phyloP scores from a whole-genome alignment of 208 protist species.

The Blechomonas ayalai region DNA sequence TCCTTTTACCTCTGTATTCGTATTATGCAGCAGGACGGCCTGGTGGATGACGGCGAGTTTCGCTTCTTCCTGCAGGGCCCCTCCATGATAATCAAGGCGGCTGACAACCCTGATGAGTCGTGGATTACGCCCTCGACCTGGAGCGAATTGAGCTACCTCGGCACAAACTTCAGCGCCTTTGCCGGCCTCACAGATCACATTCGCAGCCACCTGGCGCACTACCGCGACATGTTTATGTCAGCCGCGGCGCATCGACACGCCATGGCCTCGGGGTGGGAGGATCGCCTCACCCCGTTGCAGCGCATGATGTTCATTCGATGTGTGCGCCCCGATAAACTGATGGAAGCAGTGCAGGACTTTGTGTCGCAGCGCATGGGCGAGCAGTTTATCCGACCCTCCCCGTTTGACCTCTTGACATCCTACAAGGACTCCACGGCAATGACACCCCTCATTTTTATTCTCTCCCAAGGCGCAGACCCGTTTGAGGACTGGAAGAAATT shows the following conservation, averaged over 20 bases:
- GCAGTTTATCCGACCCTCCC: constrained; percentile 94
- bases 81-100: constrained; percentile 59
- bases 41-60: constrained; percentile 78
- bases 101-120: constrained; percentile 71
- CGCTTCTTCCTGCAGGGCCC: constrained; percentile 91
- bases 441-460: constrained; percentile 97
- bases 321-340: constrained; percentile 96
- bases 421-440: constrained; percentile 91
- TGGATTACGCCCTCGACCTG: constrained; percentile 95
- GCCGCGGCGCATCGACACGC: constrained; percentile 73
- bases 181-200: constrained; percentile 79
- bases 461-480: constrained; percentile 98
- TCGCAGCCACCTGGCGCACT: constrained; percentile 53
- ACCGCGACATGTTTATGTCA: constrained; percentile 91
- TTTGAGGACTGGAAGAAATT: constrained; percentile 95
- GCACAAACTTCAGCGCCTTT: constrained; percentile 81
- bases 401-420: constrained; percentile 93
- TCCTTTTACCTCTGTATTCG: constrained; percentile 92
- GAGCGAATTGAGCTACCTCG: constrained; percentile 88
- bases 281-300: constrained; percentile 89
- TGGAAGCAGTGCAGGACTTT: constrained; percentile 93
- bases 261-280: constrained; percentile 73
- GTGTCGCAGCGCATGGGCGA: constrained; percentile 89
- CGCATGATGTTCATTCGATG: constrained; percentile 94
- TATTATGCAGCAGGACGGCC: constrained; percentile 64